A percentile compares a stretch with the other conserved stretches of the same genome.
Conservation (phyloP, 164 flowering plant genomes). For the Annona squamosa region DNA sequence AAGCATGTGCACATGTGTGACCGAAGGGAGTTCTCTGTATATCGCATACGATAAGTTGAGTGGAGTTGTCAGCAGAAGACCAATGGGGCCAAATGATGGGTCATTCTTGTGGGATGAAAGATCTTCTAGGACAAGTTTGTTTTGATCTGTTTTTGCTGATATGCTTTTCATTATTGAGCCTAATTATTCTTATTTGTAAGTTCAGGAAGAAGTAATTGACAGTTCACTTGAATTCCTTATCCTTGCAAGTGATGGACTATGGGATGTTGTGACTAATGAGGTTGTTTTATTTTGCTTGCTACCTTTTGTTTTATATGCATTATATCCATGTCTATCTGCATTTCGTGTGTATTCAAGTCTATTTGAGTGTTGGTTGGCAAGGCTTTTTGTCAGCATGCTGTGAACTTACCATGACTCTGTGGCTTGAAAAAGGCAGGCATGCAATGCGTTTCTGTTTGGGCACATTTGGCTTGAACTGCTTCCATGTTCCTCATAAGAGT, state of each 20-base stretch:
- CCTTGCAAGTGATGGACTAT: constrained; percentile 93
- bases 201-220: constrained; percentile 83
- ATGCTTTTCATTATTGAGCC: no score
- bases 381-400: not conserved
- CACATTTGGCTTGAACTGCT: not conserved
- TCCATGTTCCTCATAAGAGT: not conserved
- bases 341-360: not conserved
- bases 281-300: constrained; percentile 20
- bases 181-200: not conserved
- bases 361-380: not conserved
- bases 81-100: not conserved
- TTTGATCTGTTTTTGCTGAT: no score
- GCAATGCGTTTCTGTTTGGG: not conserved
- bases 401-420: not conserved
- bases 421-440: not conserved
- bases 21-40: no score
- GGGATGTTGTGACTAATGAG: constrained; percentile 98
- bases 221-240: constrained; percentile 92
- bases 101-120: not conserved
- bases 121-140: not conserved
- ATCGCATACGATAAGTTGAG: no score
- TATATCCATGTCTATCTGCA: not conserved
- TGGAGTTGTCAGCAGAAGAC: no score
- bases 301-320: not conserved
- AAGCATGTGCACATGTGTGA: no score